Conservation (phyloP, 306 rosid genomes). For the Clitoria ternatea region DNA sequence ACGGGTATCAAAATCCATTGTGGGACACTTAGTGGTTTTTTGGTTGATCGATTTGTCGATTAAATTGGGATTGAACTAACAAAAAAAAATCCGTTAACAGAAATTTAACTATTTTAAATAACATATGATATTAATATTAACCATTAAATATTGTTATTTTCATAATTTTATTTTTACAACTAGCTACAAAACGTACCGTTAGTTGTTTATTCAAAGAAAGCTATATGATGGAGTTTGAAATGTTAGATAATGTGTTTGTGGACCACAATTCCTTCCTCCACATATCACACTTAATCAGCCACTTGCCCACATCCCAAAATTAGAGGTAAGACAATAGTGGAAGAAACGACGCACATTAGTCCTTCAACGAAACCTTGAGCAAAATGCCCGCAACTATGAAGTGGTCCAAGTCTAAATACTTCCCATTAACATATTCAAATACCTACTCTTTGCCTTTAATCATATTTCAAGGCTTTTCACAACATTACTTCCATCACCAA, state of each 20-base stretch:
- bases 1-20: neutral
- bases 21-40: no score
- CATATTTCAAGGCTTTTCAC: neutral
- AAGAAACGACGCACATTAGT: neutral
- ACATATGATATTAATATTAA: no score
- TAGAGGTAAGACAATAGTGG: slow-evolving; percentile 9
- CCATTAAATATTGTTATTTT: no score
- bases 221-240: neutral
- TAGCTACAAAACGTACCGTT: no score
- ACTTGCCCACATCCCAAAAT: neutral
- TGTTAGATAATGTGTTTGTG: neutral
- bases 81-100: no score
- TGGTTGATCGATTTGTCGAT: no score
- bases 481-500: neutral
- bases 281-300: neutral
- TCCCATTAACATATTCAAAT: neutral
- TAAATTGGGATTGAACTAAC: no score
- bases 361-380: neutral
- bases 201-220: neutral
- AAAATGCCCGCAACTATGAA: neutral
- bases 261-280: neutral
- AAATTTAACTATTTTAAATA: no score
- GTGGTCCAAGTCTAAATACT: slow-evolving; percentile 6
- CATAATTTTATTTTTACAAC: no score
- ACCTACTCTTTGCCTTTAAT: slow-evolving; percentile 7